phyloP scores from a whole-genome alignment of 2,329 filamentous ascomycete species.

The Reticulascus tulasneorum region DNA sequence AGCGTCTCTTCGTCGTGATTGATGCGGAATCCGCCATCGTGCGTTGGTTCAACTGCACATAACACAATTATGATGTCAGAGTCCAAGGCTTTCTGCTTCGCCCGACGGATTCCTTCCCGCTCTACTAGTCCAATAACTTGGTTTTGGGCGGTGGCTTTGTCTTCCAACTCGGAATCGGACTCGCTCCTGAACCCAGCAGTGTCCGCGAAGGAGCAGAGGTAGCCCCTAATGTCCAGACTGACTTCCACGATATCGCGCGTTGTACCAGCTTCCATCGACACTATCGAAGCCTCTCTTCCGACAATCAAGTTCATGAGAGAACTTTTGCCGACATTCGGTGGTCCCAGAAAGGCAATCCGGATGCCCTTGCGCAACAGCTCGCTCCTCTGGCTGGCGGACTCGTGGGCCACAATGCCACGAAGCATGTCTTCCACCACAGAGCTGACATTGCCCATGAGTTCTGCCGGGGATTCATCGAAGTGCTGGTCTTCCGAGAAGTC shows the following conservation, averaged over 20 bases:
- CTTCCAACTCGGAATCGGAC: no score
- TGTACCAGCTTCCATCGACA: conserved; percentile 87
- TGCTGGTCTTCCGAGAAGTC: conserved; percentile 98
- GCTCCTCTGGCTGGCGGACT: conserved; percentile 72
- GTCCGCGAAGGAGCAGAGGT: conserved; percentile 89
- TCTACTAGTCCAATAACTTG: conserved; percentile 52
- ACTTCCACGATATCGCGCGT: conserved; percentile 93
- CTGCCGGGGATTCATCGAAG: conserved; percentile 79
- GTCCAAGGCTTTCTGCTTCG: conserved; percentile 73
- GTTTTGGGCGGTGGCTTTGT: conserved; percentile 19
- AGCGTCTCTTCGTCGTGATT: conserved; percentile 54
- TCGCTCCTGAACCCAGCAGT: conserved; percentile 81
- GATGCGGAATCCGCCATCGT: conserved; percentile 35
- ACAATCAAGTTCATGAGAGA: conserved; percentile 88
- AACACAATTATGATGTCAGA: conserved; percentile 85
- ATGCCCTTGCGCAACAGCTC: conserved; percentile 85
- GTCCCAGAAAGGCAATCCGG: conserved; percentile 78
- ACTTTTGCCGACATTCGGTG: conserved; percentile 93
- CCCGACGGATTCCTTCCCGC: conserved; percentile 83
- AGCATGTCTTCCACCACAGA: conserved; percentile 59
- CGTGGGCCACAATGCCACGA: conserved; percentile 62
- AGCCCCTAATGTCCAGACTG: conserved; percentile 82
- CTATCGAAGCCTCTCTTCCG: conserved; percentile 90
- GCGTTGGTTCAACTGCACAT: conserved; percentile 61
- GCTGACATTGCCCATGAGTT: conserved; percentile 68